Evolutionary conservation across 106 monocot species (phyloP).

Genomic region (Xerophyta viscosa): DNA sequence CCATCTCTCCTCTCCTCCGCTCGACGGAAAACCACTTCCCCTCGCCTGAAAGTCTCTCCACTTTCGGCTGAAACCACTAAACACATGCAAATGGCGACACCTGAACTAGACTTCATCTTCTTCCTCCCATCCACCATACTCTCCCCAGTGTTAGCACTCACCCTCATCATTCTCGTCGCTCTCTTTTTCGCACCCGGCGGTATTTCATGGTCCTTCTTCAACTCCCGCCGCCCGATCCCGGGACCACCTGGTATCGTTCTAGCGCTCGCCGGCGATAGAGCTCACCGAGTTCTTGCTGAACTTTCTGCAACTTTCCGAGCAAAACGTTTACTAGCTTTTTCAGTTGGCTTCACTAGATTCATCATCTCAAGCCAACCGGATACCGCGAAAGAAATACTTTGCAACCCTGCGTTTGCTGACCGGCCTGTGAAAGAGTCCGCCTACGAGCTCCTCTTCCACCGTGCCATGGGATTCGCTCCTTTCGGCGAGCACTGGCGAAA

Average conservation of each 20-base stretch:
- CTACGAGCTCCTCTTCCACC: slow-evolving; percentile 60
- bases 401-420: slow-evolving; percentile 45
- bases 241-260: slow-evolving; percentile 23
- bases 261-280: slow-evolving; percentile 22
- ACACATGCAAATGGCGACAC: no score
- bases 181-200: slow-evolving; percentile 48
- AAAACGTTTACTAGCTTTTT: slow-evolving; percentile 45
- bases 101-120: no score
- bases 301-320: slow-evolving; percentile 22
- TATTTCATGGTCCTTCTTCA: slow-evolving; percentile 35
- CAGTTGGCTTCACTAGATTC: slow-evolving; percentile 60
- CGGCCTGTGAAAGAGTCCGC: slow-evolving; percentile 72
- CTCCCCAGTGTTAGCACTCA: slow-evolving; percentile 1
- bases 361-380: slow-evolving; percentile 54
- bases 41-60: no score
- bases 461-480: slow-evolving; percentile 74
- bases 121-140: no score
- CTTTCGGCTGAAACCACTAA: no score
- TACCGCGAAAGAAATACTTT: slow-evolving; percentile 59
- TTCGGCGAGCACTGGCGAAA: slow-evolving; percentile 64
- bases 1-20: no score
- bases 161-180: slow-evolving; percentile 4
- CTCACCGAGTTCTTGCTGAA: slow-evolving; percentile 43
- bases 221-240: slow-evolving; percentile 8
- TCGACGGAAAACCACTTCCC: no score